These are phyloP conservation scores for Basipetospora chlamydospora DNA, from an alignment of 2,329 filamentous ascomycete genomes.

Conservation along the genomic window DNA sequence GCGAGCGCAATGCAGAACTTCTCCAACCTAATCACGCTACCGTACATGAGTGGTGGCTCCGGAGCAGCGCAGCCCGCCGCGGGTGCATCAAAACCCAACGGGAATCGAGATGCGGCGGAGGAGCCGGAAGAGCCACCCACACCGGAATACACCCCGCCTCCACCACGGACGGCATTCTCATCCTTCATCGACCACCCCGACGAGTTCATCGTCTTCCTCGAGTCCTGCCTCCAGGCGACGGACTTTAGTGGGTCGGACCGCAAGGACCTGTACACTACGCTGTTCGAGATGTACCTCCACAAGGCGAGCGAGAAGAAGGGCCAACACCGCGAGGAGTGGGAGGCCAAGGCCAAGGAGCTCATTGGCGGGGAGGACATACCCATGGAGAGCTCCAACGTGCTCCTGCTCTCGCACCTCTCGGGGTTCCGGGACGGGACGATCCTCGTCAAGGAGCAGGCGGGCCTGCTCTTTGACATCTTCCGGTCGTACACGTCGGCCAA, in stretches of 20 bases:
- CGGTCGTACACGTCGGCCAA: slow-evolving; percentile 86
- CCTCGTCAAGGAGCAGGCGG: slow-evolving; percentile 85
- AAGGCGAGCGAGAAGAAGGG: slow-evolving; percentile 66
- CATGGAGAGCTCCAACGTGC: slow-evolving; percentile 88
- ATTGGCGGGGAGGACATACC: slow-evolving; percentile 69
- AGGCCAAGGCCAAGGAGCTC: slow-evolving; percentile 75
- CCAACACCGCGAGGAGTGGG: slow-evolving; percentile 63
- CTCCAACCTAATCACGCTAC: slow-evolving; percentile 67
- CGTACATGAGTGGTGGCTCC: slow-evolving; percentile 61
- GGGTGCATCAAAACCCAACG: slow-evolving; percentile 32
- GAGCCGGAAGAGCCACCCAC: slow-evolving; percentile 29
- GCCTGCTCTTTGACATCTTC: slow-evolving; percentile 88
- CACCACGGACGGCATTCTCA: slow-evolving; percentile 81
- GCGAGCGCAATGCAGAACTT: slow-evolving; percentile 75
- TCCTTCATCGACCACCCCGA: slow-evolving; percentile 90
- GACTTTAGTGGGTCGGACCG: slow-evolving; percentile 60
- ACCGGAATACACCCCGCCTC: slow-evolving; percentile 60
- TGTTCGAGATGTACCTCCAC: slow-evolving; percentile 97
- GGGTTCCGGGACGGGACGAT: slow-evolving; percentile 83
- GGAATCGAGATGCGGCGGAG: slow-evolving; percentile 34
- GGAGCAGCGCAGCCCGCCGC: slow-evolving; percentile 36
- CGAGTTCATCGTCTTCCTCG: slow-evolving; percentile 83
- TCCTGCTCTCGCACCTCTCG: slow-evolving; percentile 82
- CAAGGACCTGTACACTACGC: slow-evolving; percentile 78
- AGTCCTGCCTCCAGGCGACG: slow-evolving; percentile 66